Evolutionary conservation across 2,329 filamentous ascomycete species (phyloP).

Genomic region (Rhytidhysteron rufulum): DNA sequence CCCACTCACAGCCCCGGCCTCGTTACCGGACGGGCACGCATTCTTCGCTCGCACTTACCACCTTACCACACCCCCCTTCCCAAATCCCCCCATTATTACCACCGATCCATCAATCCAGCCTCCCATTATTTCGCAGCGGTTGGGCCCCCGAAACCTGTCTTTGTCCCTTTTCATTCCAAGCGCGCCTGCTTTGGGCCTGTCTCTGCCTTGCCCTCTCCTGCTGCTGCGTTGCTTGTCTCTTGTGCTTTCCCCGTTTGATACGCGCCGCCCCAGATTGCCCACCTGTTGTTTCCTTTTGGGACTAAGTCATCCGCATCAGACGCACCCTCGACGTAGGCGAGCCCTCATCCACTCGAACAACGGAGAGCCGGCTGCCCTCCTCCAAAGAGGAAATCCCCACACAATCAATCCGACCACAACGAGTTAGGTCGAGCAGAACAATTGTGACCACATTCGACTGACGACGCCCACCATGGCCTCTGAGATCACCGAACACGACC

Average conservation of each 20-base stretch:
- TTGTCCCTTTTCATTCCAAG: constrained; percentile 31
- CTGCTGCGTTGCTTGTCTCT: constrained; percentile 1
- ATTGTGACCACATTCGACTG: constrained; percentile 25
- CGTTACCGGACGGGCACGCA: too few species aligned
- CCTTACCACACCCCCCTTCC: too few species aligned
- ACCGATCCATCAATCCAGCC: too few species aligned
- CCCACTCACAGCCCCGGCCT: constrained; percentile 21
- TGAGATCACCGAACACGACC: constrained; percentile 50
- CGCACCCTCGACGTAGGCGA: constrained; percentile 20
- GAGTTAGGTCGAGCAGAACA: constrained; percentile 36
- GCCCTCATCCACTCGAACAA: constrained; percentile 22
- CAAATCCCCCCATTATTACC: too few species aligned
- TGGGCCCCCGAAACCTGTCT: too few species aligned
- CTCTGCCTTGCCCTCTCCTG: not conserved
- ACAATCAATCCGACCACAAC: constrained; percentile 31
- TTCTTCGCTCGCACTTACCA: too few species aligned
- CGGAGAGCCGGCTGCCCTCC: constrained; percentile 9
- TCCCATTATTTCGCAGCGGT: too few species aligned
- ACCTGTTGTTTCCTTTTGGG: constrained; percentile 27
- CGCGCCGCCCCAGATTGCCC: constrained; percentile 4
- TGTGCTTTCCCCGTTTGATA: constrained; percentile 8
- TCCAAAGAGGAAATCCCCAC: constrained; percentile 33
- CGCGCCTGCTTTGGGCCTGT: constrained; percentile 22
- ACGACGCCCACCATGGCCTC: constrained; percentile 37
- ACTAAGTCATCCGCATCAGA: constrained; percentile 26